Conservation (phyloP, 495 filamentous ascomycete species). For the Beverwykella pulmonaria region DNA sequence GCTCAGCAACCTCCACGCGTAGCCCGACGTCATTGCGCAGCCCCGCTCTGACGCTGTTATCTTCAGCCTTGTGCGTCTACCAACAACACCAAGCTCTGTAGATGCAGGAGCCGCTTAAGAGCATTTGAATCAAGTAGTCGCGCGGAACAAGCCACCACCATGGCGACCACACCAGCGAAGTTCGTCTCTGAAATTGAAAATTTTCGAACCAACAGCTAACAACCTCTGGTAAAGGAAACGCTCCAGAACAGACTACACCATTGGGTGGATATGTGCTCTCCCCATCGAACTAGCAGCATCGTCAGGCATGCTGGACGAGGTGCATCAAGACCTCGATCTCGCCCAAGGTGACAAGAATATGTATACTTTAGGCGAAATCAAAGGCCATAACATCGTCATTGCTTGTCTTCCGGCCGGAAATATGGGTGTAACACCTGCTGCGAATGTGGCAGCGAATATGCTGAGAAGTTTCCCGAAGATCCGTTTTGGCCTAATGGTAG, state of each 20-base stretch:
- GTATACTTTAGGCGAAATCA: slow-evolving; percentile 14
- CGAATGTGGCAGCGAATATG: slow-evolving; percentile 12
- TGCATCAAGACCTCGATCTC: neutral
- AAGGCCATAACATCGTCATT: slow-evolving; percentile 13
- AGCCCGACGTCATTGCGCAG: too few species aligned
- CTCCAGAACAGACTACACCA: slow-evolving; percentile 21
- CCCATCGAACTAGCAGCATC: slow-evolving; percentile 7
- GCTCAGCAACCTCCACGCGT: too few species aligned
- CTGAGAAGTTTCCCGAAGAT: slow-evolving; percentile 5
- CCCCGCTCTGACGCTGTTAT: too few species aligned
- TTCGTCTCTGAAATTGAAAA: too few species aligned
- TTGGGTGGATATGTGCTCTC: slow-evolving; percentile 20
- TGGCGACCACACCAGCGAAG: too few species aligned
- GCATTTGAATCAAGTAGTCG: too few species aligned
- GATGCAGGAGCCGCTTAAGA: too few species aligned
- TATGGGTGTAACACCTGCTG: slow-evolving; percentile 1
- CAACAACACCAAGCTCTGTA: too few species aligned
- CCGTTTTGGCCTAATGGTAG: slow-evolving; percentile 15
- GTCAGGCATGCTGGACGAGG: slow-evolving; percentile 2
- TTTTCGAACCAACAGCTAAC: too few species aligned
- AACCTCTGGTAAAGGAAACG: too few species aligned
- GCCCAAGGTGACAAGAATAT: neutral
- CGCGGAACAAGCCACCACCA: too few species aligned
- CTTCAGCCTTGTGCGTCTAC: too few species aligned
- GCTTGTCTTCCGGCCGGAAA: slow-evolving; percentile 4